These are phyloP conservation scores for Basidiobolus meristosporus DNA, from an alignment of 371 early-diverging fungal species.

Conservation along the genomic window DNA sequence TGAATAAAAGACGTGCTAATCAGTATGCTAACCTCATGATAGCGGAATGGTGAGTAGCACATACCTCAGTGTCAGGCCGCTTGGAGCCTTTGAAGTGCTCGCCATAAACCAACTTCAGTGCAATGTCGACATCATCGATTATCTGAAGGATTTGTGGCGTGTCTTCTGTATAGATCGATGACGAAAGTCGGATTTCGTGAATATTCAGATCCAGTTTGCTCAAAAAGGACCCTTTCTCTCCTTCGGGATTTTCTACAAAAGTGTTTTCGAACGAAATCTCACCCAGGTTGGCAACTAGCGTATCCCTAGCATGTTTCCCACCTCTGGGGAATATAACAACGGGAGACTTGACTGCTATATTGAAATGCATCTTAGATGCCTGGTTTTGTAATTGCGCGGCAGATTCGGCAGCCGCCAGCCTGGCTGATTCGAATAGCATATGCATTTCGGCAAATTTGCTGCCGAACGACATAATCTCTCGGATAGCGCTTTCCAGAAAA, in stretches of 20 bases:
- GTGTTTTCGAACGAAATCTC: conserved; percentile 63
- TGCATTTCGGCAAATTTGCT: conserved; percentile 77
- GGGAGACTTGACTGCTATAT: conserved; percentile 70
- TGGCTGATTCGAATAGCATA: conserved; percentile 65
- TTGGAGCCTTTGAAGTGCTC: conserved; percentile 12
- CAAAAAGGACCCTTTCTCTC: conserved; percentile 13
- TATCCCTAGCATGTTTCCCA: conserved; percentile 25
- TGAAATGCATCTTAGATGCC: conserved; percentile 59
- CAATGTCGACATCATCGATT: conserved; percentile 63
- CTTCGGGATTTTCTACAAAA: conserved; percentile 19
- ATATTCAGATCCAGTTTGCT: conserved; percentile 43
- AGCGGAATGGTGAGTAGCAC: no score
- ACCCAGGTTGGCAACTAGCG: conserved; percentile 64
- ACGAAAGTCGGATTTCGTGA: conserved; percentile 42
- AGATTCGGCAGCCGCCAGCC: conserved; percentile 60
- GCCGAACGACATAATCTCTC: conserved; percentile 32
- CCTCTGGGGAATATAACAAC: conserved; percentile 74
- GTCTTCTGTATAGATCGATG: conserved; percentile 17
- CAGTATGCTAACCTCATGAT: no score
- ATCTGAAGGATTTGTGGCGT: conserved; percentile 33
- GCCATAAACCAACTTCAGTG: conserved; percentile 28
- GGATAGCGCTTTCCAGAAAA: conserved; percentile 40
- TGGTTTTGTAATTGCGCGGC: conserved; percentile 58
- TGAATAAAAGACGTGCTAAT: no score
- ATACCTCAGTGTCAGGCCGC: conserved; percentile 19